These are phyloP conservation scores for Carnegiea gigantea DNA, from an alignment of 179 eudicot species.

Conservation along the genomic window DNA sequence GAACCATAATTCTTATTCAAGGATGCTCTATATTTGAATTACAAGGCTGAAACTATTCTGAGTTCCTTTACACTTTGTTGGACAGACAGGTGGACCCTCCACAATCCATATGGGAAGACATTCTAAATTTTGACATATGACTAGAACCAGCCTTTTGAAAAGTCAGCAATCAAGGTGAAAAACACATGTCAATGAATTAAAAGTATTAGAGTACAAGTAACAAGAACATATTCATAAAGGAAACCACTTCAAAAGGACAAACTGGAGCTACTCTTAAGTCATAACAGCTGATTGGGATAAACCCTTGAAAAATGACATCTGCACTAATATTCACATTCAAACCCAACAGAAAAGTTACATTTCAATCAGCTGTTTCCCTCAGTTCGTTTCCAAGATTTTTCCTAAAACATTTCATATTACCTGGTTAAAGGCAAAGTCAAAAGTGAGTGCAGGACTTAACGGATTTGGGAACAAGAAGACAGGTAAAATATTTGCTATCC, in stretches of 20 bases:
- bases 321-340: slow-evolving; percentile 3
- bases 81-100: slow-evolving; percentile 27
- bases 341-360: neutral
- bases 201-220: neutral
- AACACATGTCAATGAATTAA: neutral
- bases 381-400: neutral
- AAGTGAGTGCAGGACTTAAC: no score
- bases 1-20: slow-evolving; percentile 7
- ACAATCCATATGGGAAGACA: slow-evolving; percentile 2
- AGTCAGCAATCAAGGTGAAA: slow-evolving; percentile 10
- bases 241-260: neutral
- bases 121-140: slow-evolving; percentile 4
- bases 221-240: neutral
- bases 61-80: slow-evolving; percentile 28
- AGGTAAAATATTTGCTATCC: no score
- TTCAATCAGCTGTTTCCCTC: neutral
- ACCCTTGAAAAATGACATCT: slow-evolving; percentile 12
- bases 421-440: no score
- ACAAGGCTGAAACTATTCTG: neutral
- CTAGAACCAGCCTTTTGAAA: neutral
- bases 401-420: neutral
- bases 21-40: neutral
- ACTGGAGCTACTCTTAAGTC: neutral
- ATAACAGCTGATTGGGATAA: neutral
- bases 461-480: no score